Evolutionary conservation across 495 filamentous ascomycete genomes (phyloP).

Genomic region (Acidomyces sp.): DNA sequence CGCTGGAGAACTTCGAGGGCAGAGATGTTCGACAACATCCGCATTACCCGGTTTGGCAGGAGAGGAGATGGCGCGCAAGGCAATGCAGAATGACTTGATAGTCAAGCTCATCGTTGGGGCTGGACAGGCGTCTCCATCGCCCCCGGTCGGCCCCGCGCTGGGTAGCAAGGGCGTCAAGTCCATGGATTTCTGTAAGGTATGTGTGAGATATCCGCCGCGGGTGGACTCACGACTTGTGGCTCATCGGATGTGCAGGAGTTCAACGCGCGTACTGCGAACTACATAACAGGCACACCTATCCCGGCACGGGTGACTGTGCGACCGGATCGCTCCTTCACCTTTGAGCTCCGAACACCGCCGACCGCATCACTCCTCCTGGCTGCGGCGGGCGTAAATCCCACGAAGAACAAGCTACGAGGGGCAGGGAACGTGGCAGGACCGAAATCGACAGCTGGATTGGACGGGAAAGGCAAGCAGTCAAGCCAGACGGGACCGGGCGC

Average conservation of each 20-base stretch:
- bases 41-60: background rate
- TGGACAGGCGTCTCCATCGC: conserved; percentile 89
- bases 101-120: conserved; percentile 98
- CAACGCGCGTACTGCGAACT: conserved; percentile 85
- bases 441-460: conserved; percentile 16
- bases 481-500: conserved; percentile 8
- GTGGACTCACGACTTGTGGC: background rate
- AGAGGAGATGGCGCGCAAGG: conserved; percentile 60
- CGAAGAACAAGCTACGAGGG: conserved; percentile 67
- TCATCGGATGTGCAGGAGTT: conserved; percentile 56
- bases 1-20: background rate
- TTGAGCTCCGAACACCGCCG: conserved; percentile 84
- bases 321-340: conserved; percentile 83
- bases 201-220: conserved; percentile 6
- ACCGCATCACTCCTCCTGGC: conserved; percentile 78
- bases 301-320: conserved; percentile 84
- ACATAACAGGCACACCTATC: conserved; percentile 70
- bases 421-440: conserved; percentile 40
- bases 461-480: conserved; percentile 17
- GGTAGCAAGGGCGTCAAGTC: conserved; percentile 97
- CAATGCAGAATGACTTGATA: conserved; percentile 61
- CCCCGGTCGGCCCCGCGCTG: conserved; percentile 93
- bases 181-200: conserved; percentile 99
- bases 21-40: background rate
- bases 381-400: conserved; percentile 62